Evolutionary conservation across 306 rosid species (phyloP).

Genomic region (Begonia masoniana): DNA sequence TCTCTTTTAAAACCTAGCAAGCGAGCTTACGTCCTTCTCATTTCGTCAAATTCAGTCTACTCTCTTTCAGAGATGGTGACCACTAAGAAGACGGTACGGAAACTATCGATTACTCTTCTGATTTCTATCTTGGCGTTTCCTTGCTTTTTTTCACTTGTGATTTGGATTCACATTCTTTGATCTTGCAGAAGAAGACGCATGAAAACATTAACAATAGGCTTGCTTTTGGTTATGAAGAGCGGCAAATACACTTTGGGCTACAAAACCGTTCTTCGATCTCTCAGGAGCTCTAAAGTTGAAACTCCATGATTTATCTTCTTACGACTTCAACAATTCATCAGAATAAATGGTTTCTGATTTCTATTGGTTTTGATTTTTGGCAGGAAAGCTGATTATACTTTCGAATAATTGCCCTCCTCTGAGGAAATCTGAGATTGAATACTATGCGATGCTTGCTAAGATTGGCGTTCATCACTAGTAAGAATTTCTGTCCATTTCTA

Average conservation of each 20-base stretch:
- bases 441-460: no score
- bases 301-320: not conserved
- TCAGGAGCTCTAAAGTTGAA: not conserved
- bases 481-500: no score
- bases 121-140: not conserved
- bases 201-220: not conserved
- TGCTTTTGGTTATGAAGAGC: not conserved
- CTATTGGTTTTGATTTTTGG: not conserved
- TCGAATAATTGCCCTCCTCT: not conserved
- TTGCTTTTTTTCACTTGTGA: not conserved
- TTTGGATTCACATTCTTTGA: not conserved
- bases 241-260: not conserved
- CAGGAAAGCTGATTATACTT: not conserved
- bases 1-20: no score
- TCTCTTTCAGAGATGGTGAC: not conserved
- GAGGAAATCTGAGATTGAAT: no score
- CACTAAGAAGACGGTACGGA: not conserved
- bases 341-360: not conserved
- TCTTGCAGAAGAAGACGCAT: not conserved
- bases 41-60: no score
- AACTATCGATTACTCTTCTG: not conserved
- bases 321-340: not conserved
- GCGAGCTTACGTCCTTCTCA: no score
- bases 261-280: not conserved
- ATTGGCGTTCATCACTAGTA: no score